phyloP scores from a whole-genome alignment of 441 rosid species.

The Raphanus hybrid region DNA sequence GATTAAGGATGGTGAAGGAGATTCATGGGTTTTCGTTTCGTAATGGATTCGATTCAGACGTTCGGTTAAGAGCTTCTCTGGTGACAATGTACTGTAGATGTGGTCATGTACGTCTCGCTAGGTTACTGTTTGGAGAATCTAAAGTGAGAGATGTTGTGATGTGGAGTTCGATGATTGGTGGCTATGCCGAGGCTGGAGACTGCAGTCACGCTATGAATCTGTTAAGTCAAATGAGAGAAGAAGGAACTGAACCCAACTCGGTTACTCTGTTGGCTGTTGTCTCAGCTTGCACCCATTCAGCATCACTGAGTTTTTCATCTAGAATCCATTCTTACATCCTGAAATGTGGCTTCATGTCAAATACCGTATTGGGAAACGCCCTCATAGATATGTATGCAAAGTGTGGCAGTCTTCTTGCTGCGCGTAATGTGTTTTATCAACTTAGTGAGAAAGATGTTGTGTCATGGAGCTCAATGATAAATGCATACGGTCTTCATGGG shows the following conservation, averaged over 20 bases:
- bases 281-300: constrained; percentile 49
- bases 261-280: constrained; percentile 57
- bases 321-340: constrained; percentile 49
- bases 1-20: constrained; percentile 45
- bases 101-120: constrained; percentile 40
- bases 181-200: constrained; percentile 48
- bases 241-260: constrained; percentile 52
- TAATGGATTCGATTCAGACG: constrained; percentile 44
- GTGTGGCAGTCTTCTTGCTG: constrained; percentile 53
- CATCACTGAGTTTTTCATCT: constrained; percentile 43
- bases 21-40: constrained; percentile 61
- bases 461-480: constrained; percentile 60
- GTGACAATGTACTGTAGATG: constrained; percentile 49
- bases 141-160: constrained; percentile 55
- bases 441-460: constrained; percentile 50
- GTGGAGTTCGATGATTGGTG: constrained; percentile 59
- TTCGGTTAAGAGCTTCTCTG: constrained; percentile 48
- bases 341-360: constrained; percentile 47
- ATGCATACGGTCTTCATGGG: constrained; percentile 57
- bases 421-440: constrained; percentile 50
- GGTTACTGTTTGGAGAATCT: constrained; percentile 47
- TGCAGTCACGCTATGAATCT: constrained; percentile 47
- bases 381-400: constrained; percentile 63
- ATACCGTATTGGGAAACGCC: constrained; percentile 50
- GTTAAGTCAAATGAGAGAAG: constrained; percentile 49